Evolutionary conservation across 768 basidiomycete genomes (phyloP), one percentile per base, ranked within the genome.

Genomic region (Termitomyces sp.): DNA sequence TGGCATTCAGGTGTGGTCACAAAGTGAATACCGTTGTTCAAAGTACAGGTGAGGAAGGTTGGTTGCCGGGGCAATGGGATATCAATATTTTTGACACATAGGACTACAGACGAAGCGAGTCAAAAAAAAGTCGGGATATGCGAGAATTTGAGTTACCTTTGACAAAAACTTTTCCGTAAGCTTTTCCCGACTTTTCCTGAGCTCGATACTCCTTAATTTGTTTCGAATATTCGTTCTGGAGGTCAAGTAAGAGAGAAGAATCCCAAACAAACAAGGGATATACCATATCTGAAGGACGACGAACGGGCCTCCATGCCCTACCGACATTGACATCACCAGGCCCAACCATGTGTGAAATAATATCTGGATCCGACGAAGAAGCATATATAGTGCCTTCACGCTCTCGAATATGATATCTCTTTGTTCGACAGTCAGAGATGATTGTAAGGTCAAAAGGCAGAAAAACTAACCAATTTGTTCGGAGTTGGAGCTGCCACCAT

Each of bases 11-110:
- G 93, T 8, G 92, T 97, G 4, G 90, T 92, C 36, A 98, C 95
- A 62, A 89, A 94, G 70, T 97, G 94, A 51, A 98, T 95, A 8
- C 94, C 95, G 65, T 98, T 98, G 72, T 98, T 97, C 60, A 98
- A 78, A 0, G 92, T 93, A 69, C 92, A 92, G 10, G 87, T 88
- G 58, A 97, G 75, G 28, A 75, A 79, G 0, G 94, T 94, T 0
- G 82, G 72, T 61, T 91, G 79, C n/a, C 75, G 73, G 0, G 94
- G 95, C 32, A 98, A 63, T 0, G 95, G 94, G 33, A 97, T 74
- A 55, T 81, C 77, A 38, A 97, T 76, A 48, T 80, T 82, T 64
- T 82, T 88, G 58, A 94, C 79, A 36, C 87, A 85, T 35, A 92
- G 69, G 24, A 98, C 95, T 96, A 67, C 26, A 69, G 24, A 16